Evolutionary conservation across 352 stramenopile genomes (phyloP).

Genomic region (Globisporangium spiculum): DNA sequence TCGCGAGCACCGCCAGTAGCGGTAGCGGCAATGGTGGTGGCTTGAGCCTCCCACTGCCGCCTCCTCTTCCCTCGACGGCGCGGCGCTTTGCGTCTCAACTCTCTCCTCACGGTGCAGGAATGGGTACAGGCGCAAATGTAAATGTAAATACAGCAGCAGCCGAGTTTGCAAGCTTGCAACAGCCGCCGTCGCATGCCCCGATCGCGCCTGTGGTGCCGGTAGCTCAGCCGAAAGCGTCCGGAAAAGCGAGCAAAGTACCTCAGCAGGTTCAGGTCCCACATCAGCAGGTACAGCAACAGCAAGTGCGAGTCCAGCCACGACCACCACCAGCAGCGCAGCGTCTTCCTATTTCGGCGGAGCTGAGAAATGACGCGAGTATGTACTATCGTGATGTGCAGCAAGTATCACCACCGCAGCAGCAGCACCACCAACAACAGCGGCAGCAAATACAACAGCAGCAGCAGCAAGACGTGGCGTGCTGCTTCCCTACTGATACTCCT

Average conservation of each 20-base stretch:
- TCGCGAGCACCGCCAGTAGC: not conserved
- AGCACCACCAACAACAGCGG: not conserved
- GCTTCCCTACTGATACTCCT: not conserved
- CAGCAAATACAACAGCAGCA: not conserved
- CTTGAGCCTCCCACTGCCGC: conserved; percentile 14
- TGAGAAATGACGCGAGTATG: not conserved
- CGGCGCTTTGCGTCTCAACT: conserved; percentile 7
- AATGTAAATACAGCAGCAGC: not conserved
- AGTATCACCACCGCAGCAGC: not conserved
- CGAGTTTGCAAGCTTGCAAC: not conserved
- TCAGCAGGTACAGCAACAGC: conserved; percentile 1
- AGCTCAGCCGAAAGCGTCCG: not conserved
- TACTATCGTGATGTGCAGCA: not conserved
- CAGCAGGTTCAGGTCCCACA: not conserved
- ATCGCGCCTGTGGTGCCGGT: not conserved
- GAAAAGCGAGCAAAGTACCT: not conserved
- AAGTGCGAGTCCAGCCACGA: not conserved
- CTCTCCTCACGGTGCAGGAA: not conserved
- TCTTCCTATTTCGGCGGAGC: not conserved
- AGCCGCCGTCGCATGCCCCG: not conserved
- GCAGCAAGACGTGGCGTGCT: not conserved
- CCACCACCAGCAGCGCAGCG: conserved; percentile 1
- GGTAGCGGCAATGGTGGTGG: not conserved
- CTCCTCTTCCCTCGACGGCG: conserved; percentile 12
- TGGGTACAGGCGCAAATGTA: not conserved